Evolutionary conservation across 371 early-diverging fungal species (phyloP), one percentile per base, ranked within the genome.

Genomic region (Mucor indicus): DNA sequence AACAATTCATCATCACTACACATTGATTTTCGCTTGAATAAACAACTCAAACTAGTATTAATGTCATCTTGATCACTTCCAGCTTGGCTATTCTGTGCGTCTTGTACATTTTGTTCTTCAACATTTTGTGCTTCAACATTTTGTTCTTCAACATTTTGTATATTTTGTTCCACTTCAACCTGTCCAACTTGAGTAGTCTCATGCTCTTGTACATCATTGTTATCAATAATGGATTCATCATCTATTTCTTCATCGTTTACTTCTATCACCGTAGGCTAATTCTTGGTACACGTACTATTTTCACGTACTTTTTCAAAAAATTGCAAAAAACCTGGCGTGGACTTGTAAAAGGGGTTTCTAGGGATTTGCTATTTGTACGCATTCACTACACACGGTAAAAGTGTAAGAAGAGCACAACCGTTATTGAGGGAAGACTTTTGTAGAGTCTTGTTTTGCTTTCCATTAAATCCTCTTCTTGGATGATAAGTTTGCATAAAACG

Each of bases 81-180:
- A 36, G 10, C 37, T 36, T 36, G 37, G 17, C 37, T 36, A 36
- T 16, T n/a, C 37, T 9, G 37, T 4, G 15, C 17, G 10, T 38
- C 38, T 22, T 38, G 22, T 22, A 41, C 41, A 27, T 38, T 38
- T 38, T 38, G 38, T 5, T 20, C 38, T 38, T 38, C 35, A 13
- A 35, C 35, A 35, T 35, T 35, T 35, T 35, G 35, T 8, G 16
- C 38, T 38, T 38, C 38, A 20, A 38, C 38, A 21, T 35, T 35
- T 35, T 35, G 13, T 15, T 35, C 15, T 8, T 35, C 35, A 35
- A 35, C 39, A 39, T 39, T 39, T 39, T 39, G 23, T 39, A 21
- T 39, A 24, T 39, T 39, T 39, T 39, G 39, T 39, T 38, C 38
- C 20, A 8, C 38, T 38, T 25, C 29, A 41, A 41, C 29, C 22